Conservation (phyloP, 257 asterid genomes). For the Plantago elongata region DNA sequence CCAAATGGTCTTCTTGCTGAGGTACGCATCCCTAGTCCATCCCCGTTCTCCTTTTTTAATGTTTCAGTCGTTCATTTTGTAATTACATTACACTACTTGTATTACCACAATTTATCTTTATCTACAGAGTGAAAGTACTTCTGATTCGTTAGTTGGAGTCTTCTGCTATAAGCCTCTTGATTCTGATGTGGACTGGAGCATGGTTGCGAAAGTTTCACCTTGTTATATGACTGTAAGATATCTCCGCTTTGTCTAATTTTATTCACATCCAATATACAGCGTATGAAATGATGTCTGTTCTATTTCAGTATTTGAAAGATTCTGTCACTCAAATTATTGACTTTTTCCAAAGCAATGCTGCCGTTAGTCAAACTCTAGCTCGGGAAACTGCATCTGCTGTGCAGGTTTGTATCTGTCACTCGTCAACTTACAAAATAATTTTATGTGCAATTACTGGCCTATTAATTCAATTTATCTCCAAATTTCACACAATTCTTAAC, state of each 20-base stretch:
- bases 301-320: conserved; percentile 78
- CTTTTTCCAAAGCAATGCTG: conserved; percentile 72
- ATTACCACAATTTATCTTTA: conserved; percentile 12
- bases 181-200: conserved; percentile 84
- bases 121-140: conserved; percentile 77
- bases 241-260: conserved; percentile 17
- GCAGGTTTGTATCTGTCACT: conserved; percentile 58
- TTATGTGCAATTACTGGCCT: background rate
- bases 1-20: conserved; percentile 95
- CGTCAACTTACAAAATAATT: conserved; percentile 12
- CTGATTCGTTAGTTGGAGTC: conserved; percentile 78
- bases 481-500: too few species aligned
- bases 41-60: conserved; percentile 10
- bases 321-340: conserved; percentile 69
- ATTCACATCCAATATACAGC: conserved; percentile 3
- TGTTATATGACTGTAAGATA: conserved; percentile 84
- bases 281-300: conserved; percentile 17
- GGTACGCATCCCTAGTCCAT: conserved; percentile 32
- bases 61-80: background rate
- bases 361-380: conserved; percentile 85
- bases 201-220: conserved; percentile 95
- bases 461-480: background rate
- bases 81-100: too few species aligned
- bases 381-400: conserved; percentile 96
- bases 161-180: conserved; percentile 87